phyloP scores from a whole-genome alignment of 148 eudicot genomes.

The Chenopodium quinoa region DNA sequence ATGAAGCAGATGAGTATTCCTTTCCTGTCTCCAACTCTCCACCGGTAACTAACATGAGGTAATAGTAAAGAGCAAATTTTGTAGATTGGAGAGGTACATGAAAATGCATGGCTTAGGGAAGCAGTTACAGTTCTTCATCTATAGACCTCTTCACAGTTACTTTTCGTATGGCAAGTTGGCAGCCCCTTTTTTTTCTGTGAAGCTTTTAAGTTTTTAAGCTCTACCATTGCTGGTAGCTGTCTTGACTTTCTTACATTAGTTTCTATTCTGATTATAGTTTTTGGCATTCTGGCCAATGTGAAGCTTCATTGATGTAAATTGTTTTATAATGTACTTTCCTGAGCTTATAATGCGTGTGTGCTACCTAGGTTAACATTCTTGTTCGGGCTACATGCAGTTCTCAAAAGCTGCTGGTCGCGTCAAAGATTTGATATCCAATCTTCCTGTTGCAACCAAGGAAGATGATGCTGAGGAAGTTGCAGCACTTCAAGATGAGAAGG shows the following conservation, averaged over 20 bases:
- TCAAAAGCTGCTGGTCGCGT: constrained; percentile 75
- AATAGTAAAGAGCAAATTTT: not conserved
- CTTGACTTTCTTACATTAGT: not conserved
- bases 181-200: not conserved
- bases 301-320: not conserved
- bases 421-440: constrained; percentile 66
- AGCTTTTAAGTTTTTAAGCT: not conserved
- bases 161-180: not conserved
- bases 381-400: constrained; percentile 48
- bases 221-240: not conserved
- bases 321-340: not conserved
- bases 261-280: not conserved
- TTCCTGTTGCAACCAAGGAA: constrained; percentile 72
- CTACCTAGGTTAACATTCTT: not conserved
- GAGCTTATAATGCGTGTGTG: not conserved
- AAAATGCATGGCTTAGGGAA: not conserved
- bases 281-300: not conserved
- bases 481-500: constrained; percentile 49
- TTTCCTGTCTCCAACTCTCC: too few relatives aligned
- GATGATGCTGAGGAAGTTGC: constrained; percentile 88
- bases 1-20: too few relatives aligned
- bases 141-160: not conserved
- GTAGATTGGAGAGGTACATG: not conserved
- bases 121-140: not conserved
- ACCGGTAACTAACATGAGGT: not conserved